These are phyloP conservation scores for Takakia lepidozioides DNA, from an alignment of 225 moss, liverwort and hornwort species.

Conservation along the genomic window DNA sequence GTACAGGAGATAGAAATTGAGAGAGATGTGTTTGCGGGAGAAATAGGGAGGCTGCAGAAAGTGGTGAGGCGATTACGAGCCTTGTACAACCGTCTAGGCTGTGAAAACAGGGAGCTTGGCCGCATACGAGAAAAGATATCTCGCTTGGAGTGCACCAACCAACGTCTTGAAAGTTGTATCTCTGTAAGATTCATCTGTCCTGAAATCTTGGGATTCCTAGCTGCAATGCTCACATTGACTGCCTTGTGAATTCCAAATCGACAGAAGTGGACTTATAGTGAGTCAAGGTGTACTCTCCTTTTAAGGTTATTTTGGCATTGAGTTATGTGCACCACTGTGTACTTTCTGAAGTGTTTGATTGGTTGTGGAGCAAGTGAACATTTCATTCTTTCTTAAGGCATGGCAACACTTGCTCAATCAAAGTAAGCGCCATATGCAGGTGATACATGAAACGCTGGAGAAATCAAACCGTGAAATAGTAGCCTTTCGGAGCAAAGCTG, in stretches of 20 bases:
- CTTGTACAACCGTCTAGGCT: slow-evolving; percentile 20
- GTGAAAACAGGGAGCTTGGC: slow-evolving; percentile 34
- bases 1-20: slow-evolving; percentile 33
- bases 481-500: slow-evolving; percentile 2
- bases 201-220: neutral
- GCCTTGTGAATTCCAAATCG: no score
- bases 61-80: slow-evolving; percentile 20
- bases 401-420: no score
- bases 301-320: neutral
- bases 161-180: slow-evolving; percentile 31
- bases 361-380: no score
- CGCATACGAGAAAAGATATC: slow-evolving; percentile 22
- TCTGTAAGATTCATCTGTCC: slow-evolving; percentile 1
- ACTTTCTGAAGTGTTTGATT: no score
- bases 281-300: neutral
- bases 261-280: no score
- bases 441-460: slow-evolving; percentile 7
- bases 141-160: slow-evolving; percentile 23
- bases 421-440: slow-evolving; percentile 3
- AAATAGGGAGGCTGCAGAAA: slow-evolving; percentile 34
- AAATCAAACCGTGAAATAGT: slow-evolving; percentile 4
- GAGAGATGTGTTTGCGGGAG: slow-evolving; percentile 29
- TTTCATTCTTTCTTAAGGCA: no score
- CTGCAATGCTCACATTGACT: no score
- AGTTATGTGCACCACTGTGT: no score